Percentiles rank a stretch among this genome's conserved stretches.
phyloP scores from a whole-genome alignment of 2,329 filamentous ascomycete species.

The Pseudocercospora pini-densiflorae region DNA sequence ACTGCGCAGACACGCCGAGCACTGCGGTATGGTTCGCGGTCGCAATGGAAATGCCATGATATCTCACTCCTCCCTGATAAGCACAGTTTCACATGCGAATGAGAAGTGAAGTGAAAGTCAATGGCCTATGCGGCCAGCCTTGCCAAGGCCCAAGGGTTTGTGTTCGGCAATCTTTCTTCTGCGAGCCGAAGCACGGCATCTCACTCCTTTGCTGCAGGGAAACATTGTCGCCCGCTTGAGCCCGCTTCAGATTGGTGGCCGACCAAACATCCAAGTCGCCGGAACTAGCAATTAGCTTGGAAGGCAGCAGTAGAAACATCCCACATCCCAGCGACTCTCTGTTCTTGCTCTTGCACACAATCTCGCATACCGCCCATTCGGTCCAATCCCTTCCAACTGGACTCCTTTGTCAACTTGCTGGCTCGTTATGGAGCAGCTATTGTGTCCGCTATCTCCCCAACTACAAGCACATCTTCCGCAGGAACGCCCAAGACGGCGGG shows the following conservation, averaged over 20 bases:
- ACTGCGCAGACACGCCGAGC: conserved; percentile 37
- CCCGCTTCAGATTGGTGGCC: neutral
- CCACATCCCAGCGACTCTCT: neutral
- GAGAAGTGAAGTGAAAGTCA: conserved; percentile 10
- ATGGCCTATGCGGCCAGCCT: neutral
- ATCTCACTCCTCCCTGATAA: neutral
- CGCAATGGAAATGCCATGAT: conserved; percentile 32
- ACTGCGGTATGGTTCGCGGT: conserved; percentile 33
- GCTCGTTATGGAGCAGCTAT: conserved; percentile 29
- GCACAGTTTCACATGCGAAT: conserved; percentile 10
- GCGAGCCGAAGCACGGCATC: neutral
- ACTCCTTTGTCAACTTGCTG: conserved; percentile 20
- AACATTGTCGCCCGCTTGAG: no score
- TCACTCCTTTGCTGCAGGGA: no score
- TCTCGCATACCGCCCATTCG: neutral
- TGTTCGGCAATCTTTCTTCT: neutral
- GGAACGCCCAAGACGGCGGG: conserved; percentile 14
- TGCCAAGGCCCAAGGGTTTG: neutral
- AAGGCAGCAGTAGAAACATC: neutral
- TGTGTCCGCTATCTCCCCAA: conserved; percentile 13
- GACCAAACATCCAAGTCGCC: neutral
- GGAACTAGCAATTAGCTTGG: neutral
- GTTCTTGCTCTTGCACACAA: neutral
- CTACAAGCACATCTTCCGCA: conserved; percentile 6
- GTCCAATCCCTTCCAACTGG: conserved; percentile 12